Percentiles rank a stretch among this genome's conserved stretches.
These are phyloP conservation scores for Sporothrix mexicana DNA, from an alignment of 2,329 filamentous ascomycete species.

Conservation along the genomic window DNA sequence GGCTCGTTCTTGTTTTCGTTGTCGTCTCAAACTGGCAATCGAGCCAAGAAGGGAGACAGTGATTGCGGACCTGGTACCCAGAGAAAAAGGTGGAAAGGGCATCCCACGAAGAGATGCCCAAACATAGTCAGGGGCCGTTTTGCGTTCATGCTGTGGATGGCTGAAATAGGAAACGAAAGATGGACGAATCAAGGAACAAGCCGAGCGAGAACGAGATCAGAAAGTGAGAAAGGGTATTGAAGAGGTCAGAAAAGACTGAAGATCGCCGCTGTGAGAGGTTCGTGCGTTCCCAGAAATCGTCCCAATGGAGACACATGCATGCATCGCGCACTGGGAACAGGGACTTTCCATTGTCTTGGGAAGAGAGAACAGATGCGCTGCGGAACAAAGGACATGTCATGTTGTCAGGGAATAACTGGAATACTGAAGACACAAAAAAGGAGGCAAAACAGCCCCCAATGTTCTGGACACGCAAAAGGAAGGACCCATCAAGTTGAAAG, in stretches of 20 bases:
- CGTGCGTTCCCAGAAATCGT: neutral
- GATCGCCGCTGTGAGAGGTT: neutral
- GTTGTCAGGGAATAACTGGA: neutral
- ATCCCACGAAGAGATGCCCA: neutral
- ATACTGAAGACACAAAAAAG: neutral
- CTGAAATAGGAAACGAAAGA: neutral
- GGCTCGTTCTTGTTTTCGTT: too few relatives aligned
- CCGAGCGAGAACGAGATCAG: neutral
- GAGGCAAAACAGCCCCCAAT: neutral
- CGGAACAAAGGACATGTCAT: neutral
- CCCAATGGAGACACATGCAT: conserved; percentile 7
- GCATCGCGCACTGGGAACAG: neutral
- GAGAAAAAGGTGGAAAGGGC: neutral
- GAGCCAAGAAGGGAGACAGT: conserved; percentile 9
- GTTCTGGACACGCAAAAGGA: neutral
- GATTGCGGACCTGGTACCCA: neutral
- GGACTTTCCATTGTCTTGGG: conserved; percentile 7
- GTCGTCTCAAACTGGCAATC: neutral
- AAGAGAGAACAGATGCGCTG: neutral
- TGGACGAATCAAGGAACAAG: neutral
- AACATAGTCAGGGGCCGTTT: conserved; percentile 6
- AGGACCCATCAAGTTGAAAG: neutral
- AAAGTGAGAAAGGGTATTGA: neutral
- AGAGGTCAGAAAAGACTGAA: neutral
- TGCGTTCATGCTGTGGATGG: neutral